Conservation (phyloP, 352 stramenopile species). For the Globisporangium ultimum region DNA sequence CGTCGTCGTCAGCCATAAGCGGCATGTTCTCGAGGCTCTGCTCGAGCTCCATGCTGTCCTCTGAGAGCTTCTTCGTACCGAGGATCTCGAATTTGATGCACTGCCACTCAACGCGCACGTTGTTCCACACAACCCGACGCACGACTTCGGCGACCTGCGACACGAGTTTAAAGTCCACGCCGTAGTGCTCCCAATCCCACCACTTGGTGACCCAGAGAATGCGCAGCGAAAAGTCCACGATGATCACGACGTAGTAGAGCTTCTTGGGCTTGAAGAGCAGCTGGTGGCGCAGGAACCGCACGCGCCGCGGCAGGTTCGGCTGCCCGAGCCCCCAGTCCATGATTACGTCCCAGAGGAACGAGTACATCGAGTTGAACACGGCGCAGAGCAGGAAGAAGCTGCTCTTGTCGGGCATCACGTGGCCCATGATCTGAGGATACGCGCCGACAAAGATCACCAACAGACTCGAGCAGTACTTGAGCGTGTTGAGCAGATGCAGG, state of each 20-base stretch:
- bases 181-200: slow-evolving; percentile 74
- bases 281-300: slow-evolving; percentile 61
- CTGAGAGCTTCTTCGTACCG: slow-evolving; percentile 51
- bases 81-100: slow-evolving; percentile 79
- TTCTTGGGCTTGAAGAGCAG: slow-evolving; percentile 51
- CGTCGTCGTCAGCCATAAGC: slow-evolving; percentile 31
- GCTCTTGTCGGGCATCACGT: slow-evolving; percentile 43
- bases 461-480: slow-evolving; percentile 84
- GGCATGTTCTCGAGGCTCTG: slow-evolving; percentile 48
- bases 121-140: slow-evolving; percentile 92
- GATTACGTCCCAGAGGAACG: slow-evolving; percentile 96
- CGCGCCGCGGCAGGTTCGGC: slow-evolving; percentile 37
- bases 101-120: slow-evolving; percentile 92
- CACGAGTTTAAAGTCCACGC: slow-evolving; percentile 79
- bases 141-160: slow-evolving; percentile 91
- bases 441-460: slow-evolving; percentile 76
- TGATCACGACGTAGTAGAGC: slow-evolving; percentile 93
- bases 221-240: slow-evolving; percentile 90
- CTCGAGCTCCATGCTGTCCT: slow-evolving; percentile 40
- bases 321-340: slow-evolving; percentile 96
- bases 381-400: slow-evolving; percentile 75
- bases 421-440: slow-evolving; percentile 66
- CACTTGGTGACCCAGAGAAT: slow-evolving; percentile 94
- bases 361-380: slow-evolving; percentile 94
- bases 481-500: slow-evolving; percentile 79